phyloP scores from a whole-genome alignment of 805 yeast species.

The Hanseniaspora occidentalis region DNA sequence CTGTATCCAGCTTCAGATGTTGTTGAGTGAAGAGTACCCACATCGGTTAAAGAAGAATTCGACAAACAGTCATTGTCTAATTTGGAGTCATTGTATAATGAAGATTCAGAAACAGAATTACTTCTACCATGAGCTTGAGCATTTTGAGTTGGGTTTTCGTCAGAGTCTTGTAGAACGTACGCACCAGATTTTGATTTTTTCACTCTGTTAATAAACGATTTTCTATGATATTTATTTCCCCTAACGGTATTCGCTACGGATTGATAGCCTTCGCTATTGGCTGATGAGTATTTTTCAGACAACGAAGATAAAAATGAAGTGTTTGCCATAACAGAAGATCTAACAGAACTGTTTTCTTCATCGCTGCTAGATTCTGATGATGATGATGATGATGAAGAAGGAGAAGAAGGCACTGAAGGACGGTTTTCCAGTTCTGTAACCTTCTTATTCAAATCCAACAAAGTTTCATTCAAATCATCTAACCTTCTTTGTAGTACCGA shows the following conservation, averaged over 20 bases:
- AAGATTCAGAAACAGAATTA: too few relatives aligned
- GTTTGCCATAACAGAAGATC: conserved; percentile 7
- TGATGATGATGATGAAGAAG: background rate
- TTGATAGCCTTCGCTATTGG: conserved; percentile 2
- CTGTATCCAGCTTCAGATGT: conserved; percentile 1
- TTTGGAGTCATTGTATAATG: too few relatives aligned
- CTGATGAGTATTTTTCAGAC: conserved; percentile 23
- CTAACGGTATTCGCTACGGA: background rate
- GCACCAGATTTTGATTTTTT: conserved; percentile 14
- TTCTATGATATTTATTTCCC: conserved; percentile 12
- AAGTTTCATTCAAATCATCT: conserved; percentile 2
- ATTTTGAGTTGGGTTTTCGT: too few relatives aligned
- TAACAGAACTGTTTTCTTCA: conserved; percentile 6
- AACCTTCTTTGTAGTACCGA: background rate
- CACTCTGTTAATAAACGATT: conserved; percentile 20
- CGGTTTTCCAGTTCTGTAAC: background rate
- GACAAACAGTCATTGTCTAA: too few relatives aligned
- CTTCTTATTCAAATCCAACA: conserved; percentile 4
- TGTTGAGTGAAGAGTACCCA: background rate
- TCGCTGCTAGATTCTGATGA: conserved; percentile 4
- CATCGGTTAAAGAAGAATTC: too few relatives aligned
- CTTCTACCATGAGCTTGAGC: too few relatives aligned
- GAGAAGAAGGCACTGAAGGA: background rate
- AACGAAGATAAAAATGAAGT: conserved; percentile 22
- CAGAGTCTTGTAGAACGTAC: too few relatives aligned